These are phyloP conservation scores for Dictyostelium discoideum DNA, from an alignment of 78 protist species.

Conservation along the genomic window dicty_2.7 NC_007089.4:3650001-3650500, in stretches of 20 bases:
- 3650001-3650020: background rate
- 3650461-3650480: slow-evolving; percentile 56
- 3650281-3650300: background rate
- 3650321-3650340: background rate
- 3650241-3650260: background rate
- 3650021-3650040: background rate
- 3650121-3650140: background rate
- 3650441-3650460: slow-evolving; percentile 33
- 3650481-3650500: slow-evolving; percentile 4
- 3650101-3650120: background rate
- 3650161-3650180: background rate
- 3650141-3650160: no score
- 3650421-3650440: background rate
- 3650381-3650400: background rate
- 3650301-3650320: background rate
- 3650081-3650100: background rate
- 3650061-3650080: background rate
- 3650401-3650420: slow-evolving; percentile 34
- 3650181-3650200: background rate
- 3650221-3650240: background rate
- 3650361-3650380: background rate
- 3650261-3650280: background rate
- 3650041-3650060: background rate
- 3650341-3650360: background rate
- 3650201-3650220: background rate